phyloP scores from a whole-genome alignment of 1,139 yeast genomes.

The Pneumocystis oryctolagi region DNA sequence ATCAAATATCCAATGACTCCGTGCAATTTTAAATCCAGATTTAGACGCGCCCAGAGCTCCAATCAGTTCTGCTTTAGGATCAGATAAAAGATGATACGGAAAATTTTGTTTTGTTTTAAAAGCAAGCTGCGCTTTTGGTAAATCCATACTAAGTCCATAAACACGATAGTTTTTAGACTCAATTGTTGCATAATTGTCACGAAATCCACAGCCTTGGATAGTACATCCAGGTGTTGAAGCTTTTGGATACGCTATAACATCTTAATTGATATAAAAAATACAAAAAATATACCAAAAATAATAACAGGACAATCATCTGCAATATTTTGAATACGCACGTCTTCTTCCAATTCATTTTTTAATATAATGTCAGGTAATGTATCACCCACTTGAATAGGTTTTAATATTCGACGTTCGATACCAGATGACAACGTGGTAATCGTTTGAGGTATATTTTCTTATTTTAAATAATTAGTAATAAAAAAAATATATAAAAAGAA shows the following conservation, averaged over 20 bases:
- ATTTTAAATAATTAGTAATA: neutral
- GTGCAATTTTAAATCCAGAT: constrained; percentile 47
- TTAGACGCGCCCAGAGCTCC: constrained; percentile 72
- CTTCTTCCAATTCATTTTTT: constrained; percentile 51
- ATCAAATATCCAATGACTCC: constrained; percentile 76
- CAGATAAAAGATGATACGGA: constrained; percentile 61
- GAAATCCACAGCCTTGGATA: constrained; percentile 56
- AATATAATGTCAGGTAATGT: constrained; percentile 48
- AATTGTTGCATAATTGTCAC: constrained; percentile 47
- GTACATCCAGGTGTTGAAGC: constrained; percentile 94
- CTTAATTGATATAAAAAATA: neutral
- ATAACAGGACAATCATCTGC: constrained; percentile 35
- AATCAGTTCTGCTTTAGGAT: constrained; percentile 55
- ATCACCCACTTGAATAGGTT: constrained; percentile 44
- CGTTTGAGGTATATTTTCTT: neutral
- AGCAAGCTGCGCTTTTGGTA: constrained; percentile 56
- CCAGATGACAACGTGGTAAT: neutral
- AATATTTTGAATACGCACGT: constrained; percentile 33
- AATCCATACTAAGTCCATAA: constrained; percentile 45
- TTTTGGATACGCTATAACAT: constrained; percentile 57
- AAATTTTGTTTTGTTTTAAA: constrained; percentile 60
- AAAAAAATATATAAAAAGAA: neutral
- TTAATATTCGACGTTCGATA: neutral
- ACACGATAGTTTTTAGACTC: constrained; percentile 28
- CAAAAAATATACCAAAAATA: constrained; percentile 1